Base-by-base conservation (phyloP, 768 basidiomycete species). In the Phlebiopsis flavidoalba region DNA sequence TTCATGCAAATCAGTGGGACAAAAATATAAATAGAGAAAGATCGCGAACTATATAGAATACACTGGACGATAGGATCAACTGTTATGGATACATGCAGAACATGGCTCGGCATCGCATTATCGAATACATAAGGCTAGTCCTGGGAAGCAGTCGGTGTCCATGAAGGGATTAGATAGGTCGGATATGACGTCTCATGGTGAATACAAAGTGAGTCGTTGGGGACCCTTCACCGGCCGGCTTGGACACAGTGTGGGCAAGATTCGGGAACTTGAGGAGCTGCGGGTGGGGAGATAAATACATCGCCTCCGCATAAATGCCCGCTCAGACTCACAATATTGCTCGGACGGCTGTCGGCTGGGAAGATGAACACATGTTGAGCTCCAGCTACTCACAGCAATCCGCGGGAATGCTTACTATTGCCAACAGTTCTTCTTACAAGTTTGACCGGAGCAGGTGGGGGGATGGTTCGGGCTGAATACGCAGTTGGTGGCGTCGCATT, bases 401-500 rank as follows among this genome's bases (percentile, higher is more conserved):
- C 14, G 26, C 11, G 50, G 22, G 19, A 45, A 21, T 45, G 63
- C 71, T 65, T 46, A 84, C 83, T 80, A 82, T 67, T 83, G 83
- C 67, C 73, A 76, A 58, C 80, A 82, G 1, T 70, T 74, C 60
- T 67, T 67, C 33, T 62, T 78, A 74, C 84, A 86, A 0, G 37
- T 36, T 0, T 79, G 78, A 6, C 70, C 76, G 0, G 61, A 67
- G 57, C 83, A 84, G 40, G 65, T 68, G 1, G 58, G 60, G 0
- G 81, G 80, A 62, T 86, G 85, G 59, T 71, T 73, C 0, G 83
- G 77, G 54, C 84, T 85, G 67, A 85, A 84, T 60, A 74, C 82
- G 71, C 86, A 87, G 50, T 71, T 73, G 35, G 64, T 62, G 60
- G 70, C 74, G 15, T 77, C 73, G 69, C 84, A 85, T 46, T 66